Conservation (phyloP, 495 filamentous ascomycete genomes). For the Aspergillus egyptiacus region DNA sequence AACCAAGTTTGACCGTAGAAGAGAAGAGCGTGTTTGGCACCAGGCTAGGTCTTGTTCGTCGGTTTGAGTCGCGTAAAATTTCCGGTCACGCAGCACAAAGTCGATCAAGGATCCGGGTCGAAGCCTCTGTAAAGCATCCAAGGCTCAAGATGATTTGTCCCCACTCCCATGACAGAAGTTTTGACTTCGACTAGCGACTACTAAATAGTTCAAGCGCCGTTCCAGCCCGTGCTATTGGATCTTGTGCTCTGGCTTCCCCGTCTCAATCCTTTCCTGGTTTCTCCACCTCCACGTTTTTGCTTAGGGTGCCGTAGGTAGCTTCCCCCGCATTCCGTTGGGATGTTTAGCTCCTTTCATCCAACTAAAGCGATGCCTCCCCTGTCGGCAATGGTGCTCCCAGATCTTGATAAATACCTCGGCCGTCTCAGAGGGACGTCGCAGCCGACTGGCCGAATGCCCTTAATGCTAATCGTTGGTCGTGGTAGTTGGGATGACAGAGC, state of each 20-base stretch:
- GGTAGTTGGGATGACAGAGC: neutral
- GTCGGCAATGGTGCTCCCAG: constrained; percentile 9
- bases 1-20: no score
- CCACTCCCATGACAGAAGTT: neutral
- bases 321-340: constrained; percentile 10
- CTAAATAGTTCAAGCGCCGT: neutral
- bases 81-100: neutral
- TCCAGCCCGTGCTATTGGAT: neutral
- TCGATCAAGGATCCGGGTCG: neutral
- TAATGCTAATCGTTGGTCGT: neutral
- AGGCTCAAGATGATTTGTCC: neutral
- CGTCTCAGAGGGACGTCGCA: constrained; percentile 10
- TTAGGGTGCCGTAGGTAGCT: neutral
- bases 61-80: constrained; percentile 3
- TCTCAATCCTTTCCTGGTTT: neutral
- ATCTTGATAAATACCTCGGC: constrained; percentile 26
- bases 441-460: neutral
- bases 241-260: no score
- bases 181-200: constrained; percentile 4
- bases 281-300: constrained; percentile 1
- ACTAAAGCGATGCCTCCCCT: neutral
- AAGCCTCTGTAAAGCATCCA: constrained; percentile 1
- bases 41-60: neutral
- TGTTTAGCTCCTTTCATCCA: constrained; percentile 1
- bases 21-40: no score